Percentiles rank a stretch among this genome's conserved stretches.
Conservation (phyloP, 2,329 filamentous ascomycete genomes). For the Neoarthrinium moseri region DNA sequence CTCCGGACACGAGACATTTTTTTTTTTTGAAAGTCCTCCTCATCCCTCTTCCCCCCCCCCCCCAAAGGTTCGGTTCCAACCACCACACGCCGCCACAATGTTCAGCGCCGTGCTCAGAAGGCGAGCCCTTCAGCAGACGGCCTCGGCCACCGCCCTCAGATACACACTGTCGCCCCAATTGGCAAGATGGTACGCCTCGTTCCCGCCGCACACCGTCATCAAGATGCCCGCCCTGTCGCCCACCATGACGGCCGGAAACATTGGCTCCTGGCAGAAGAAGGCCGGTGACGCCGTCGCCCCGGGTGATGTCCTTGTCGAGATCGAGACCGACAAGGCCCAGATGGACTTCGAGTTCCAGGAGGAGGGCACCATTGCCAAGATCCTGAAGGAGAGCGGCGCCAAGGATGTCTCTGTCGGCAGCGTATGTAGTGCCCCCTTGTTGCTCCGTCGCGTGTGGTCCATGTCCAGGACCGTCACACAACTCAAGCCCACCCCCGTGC, state of each 20-base stretch:
- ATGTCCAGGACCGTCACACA: slow-evolving; percentile 2
- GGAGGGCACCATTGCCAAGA: slow-evolving; percentile 91
- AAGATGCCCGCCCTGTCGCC: slow-evolving; percentile 98
- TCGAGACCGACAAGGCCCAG: slow-evolving; percentile 99
- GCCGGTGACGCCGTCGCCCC: slow-evolving; percentile 81
- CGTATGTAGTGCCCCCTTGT: slow-evolving; percentile 59
- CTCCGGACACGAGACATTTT: slow-evolving; percentile 12
- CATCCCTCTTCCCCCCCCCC: slow-evolving; percentile 15
- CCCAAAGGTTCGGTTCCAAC: slow-evolving; percentile 18
- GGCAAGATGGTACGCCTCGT: slow-evolving; percentile 73
- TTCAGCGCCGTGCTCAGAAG: slow-evolving; percentile 63
- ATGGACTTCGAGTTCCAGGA: slow-evolving; percentile 99
- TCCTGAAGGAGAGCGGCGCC: slow-evolving; percentile 86
- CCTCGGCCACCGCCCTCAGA: slow-evolving; percentile 49
- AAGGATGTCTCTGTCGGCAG: slow-evolving; percentile 94
- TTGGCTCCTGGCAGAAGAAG: slow-evolving; percentile 98
- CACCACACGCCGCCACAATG: slow-evolving; percentile 53
- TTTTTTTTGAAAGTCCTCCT: no score
- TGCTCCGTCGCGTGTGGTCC: background rate
- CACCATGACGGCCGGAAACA: slow-evolving; percentile 96
- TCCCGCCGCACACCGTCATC: slow-evolving; percentile 90
- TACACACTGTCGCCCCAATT: slow-evolving; percentile 42
- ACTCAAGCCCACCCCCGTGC: slow-evolving; percentile 9
- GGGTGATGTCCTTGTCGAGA: slow-evolving; percentile 94
- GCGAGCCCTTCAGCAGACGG: slow-evolving; percentile 55